Base-by-base conservation (phyloP, 1,139 yeast genomes). In the Zygoascus hellenicus region DNA sequence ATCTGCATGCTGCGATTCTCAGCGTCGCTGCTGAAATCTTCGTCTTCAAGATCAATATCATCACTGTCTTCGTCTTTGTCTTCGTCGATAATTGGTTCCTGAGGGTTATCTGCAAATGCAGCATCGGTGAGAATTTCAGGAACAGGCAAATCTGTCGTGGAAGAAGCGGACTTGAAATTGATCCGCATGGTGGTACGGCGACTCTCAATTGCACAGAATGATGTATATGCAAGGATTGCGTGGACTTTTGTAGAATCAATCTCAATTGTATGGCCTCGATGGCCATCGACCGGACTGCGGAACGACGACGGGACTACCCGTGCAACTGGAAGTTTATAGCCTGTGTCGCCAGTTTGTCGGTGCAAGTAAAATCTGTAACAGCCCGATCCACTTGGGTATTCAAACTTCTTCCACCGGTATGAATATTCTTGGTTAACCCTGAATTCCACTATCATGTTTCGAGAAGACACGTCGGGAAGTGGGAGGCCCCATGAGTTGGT, bases 221-320 rank as follows among this genome's bases (percentile, higher is more conserved):
- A 36, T n/a, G 32, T 11, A 6, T 58, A 37, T 1, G 61, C 64
- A 28, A 59, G 33, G 9, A 49, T 56, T 2, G 62, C 60, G 9
- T 45, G 38, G 4, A 61, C 52, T 11, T 50, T 47, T 26, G 54
- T 52, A 5, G 50, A 29, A 42, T 62, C 65, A 5, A 60, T 45
- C 22, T 61, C 63, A 10, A 61, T 38, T 11, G 55, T 40, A 58
- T 59, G 51, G 36, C 56, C 50, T 10, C 31, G 16, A 7, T 47
- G 29, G 16, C 52, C 48, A 37, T 54, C 58, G 22, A 48, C 42
- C 10, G 52, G 47, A 22, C 42, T 43, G 15, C 32, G 41, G 26
- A 60, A 51, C 22, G 53, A 33, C 2, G 58, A 55, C 1, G 43
- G 33, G 5, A 38, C 34, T 3, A 59, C 50, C 1, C 54, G 47